A percentile compares a stretch with the other conserved stretches of the same genome.
phyloP scores from a whole-genome alignment of 2,329 filamentous ascomycete genomes.

The Cercospora zeina region DNA sequence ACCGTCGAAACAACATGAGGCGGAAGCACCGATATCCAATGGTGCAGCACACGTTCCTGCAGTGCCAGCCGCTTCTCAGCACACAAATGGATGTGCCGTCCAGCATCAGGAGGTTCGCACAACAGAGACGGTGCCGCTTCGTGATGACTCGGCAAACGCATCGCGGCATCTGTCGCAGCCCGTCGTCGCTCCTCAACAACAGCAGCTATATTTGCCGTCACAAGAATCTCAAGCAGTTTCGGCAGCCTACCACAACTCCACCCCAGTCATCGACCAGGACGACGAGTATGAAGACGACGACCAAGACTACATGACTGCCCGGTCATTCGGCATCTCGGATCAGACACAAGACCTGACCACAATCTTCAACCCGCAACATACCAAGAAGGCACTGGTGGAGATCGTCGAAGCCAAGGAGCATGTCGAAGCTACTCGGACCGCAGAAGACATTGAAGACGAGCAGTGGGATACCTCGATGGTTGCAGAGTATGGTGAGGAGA shows the following conservation, averaged over 20 bases:
- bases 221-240: slow-evolving; percentile 5
- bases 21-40: slow-evolving; percentile 14
- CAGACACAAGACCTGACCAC: slow-evolving; percentile 65
- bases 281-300: slow-evolving; percentile 72
- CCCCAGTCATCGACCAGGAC: slow-evolving; percentile 26
- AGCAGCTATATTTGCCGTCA: slow-evolving; percentile 11
- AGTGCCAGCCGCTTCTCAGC: background rate
- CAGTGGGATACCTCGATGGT: slow-evolving; percentile 96
- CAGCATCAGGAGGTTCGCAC: slow-evolving; percentile 34
- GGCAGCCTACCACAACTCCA: slow-evolving; percentile 19
- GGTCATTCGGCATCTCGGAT: slow-evolving; percentile 73
- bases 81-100: slow-evolving; percentile 14
- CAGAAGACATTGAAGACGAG: slow-evolving; percentile 83
- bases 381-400: slow-evolving; percentile 68
- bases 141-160: slow-evolving; percentile 29
- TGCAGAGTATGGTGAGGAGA: slow-evolving; percentile 92
- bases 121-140: slow-evolving; percentile 35
- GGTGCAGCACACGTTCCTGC: slow-evolving; percentile 12
- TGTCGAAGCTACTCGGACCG: slow-evolving; percentile 65
- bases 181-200: slow-evolving; percentile 10
- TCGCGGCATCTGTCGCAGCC: slow-evolving; percentile 5
- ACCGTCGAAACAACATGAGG: slow-evolving; percentile 15
- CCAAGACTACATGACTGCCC: slow-evolving; percentile 72
- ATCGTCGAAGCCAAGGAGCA: slow-evolving; percentile 66
- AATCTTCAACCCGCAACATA: slow-evolving; percentile 65